Evolutionary conservation across 208 protist species (phyloP).

Genomic region (Entamoeba invadens): DNA sequence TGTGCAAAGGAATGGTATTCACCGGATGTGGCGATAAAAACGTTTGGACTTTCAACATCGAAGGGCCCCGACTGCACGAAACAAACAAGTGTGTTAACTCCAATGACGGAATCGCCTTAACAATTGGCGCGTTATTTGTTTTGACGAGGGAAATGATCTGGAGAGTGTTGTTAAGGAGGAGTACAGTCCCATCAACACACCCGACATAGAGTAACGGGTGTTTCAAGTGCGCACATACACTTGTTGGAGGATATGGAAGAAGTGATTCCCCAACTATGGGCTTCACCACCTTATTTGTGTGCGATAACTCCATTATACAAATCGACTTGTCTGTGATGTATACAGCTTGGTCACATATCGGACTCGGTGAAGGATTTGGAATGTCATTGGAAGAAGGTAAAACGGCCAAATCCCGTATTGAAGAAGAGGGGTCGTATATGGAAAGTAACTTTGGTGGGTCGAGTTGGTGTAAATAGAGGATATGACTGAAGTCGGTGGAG

Average conservation of each 20-base stretch:
- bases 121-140: not conserved
- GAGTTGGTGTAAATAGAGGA: not conserved
- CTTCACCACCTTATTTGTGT: not conserved
- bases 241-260: not conserved
- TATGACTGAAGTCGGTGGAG: not conserved
- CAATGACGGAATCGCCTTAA: not conserved
- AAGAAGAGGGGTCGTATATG: not conserved
- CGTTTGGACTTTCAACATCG: not conserved
- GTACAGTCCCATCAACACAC: not conserved
- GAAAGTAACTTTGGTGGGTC: not conserved
- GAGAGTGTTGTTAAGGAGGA: not conserved
- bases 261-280: not conserved
- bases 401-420: not conserved
- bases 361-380: too few relatives aligned
- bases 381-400: not conserved
- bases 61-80: not conserved
- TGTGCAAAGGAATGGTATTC: not conserved
- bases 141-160: not conserved
- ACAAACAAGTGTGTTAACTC: not conserved
- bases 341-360: not conserved
- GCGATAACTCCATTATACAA: not conserved
- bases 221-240: not conserved
- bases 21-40: not conserved
- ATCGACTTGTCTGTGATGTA: not conserved
- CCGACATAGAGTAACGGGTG: not conserved